phyloP scores from a whole-genome alignment of 2,329 filamentous ascomycete species.

The Fusarium sp. region DNA sequence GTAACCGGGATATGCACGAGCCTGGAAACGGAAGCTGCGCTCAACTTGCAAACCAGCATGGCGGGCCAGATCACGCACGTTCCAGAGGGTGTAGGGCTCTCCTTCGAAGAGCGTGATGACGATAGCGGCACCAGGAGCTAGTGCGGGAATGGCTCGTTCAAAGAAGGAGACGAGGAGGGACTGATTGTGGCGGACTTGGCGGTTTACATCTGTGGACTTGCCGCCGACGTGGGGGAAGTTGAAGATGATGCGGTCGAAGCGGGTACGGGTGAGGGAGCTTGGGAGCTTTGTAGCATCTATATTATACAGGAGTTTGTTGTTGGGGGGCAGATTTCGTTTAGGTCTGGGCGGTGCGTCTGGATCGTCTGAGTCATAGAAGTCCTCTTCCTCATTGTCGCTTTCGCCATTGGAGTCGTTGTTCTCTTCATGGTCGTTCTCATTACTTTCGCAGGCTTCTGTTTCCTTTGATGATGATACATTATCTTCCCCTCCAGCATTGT shows the following conservation, averaged over 20 bases:
- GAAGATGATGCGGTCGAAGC: conserved; percentile 86
- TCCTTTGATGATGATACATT: background rate
- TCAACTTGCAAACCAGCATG: conserved; percentile 78
- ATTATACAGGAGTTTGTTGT: conserved; percentile 63
- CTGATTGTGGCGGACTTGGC: conserved; percentile 93
- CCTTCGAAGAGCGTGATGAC: conserved; percentile 92
- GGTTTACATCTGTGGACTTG: conserved; percentile 90
- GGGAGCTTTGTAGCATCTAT: conserved; percentile 75
- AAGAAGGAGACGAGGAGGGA: conserved; percentile 79
- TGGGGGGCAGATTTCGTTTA: conserved; percentile 30
- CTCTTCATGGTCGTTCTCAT: conserved; percentile 12
- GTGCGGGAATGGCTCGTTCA: conserved; percentile 56
- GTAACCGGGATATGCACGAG: conserved; percentile 77
- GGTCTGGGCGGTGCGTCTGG: conserved; percentile 31
- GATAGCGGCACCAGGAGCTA: conserved; percentile 67
- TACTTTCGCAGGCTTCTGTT: conserved; percentile 7
- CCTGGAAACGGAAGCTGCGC: conserved; percentile 76
- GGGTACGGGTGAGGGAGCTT: conserved; percentile 54
- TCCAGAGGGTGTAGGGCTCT: conserved; percentile 96
- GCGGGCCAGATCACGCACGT: conserved; percentile 85
- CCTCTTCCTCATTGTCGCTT: conserved; percentile 33
- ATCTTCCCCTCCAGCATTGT: conserved; percentile 16
- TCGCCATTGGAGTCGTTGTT: conserved; percentile 27
- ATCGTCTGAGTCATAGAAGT: conserved; percentile 35
- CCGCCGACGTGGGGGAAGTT: conserved; percentile 98